These are phyloP conservation scores for Akanthomyces muscarius DNA, from an alignment of 2,329 filamentous ascomycete genomes.

Conservation along the genomic window DNA sequence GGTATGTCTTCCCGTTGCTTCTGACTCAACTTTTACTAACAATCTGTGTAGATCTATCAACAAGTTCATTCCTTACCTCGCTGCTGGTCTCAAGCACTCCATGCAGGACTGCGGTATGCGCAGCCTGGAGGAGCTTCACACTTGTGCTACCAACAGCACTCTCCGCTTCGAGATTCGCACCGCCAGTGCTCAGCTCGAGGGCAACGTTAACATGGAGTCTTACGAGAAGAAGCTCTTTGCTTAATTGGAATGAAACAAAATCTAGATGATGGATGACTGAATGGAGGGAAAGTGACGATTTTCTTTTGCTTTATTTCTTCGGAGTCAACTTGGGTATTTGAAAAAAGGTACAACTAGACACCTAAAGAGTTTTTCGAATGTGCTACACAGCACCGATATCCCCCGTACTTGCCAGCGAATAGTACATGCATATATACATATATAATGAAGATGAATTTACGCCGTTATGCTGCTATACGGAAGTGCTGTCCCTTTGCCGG, in stretches of 20 bases:
- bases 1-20: slow-evolving; percentile 36
- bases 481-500: slow-evolving; percentile 14
- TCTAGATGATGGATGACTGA: slow-evolving; percentile 8
- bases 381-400: slow-evolving; percentile 15
- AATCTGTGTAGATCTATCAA: slow-evolving; percentile 62
- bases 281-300: slow-evolving; percentile 7
- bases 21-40: slow-evolving; percentile 28
- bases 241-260: slow-evolving; percentile 41
- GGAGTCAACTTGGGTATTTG: slow-evolving; percentile 15
- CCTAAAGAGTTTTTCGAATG: slow-evolving; percentile 15
- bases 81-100: slow-evolving; percentile 94
- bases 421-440: slow-evolving; percentile 13
- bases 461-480: slow-evolving; percentile 16
- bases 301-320: slow-evolving; percentile 1
- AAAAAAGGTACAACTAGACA: slow-evolving; percentile 15
- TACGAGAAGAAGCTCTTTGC: slow-evolving; percentile 99
- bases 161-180: slow-evolving; percentile 93
- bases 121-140: slow-evolving; percentile 73
- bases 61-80: slow-evolving; percentile 94
- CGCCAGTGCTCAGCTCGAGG: slow-evolving; percentile 91
- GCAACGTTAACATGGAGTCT: slow-evolving; percentile 96
- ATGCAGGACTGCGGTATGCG: slow-evolving; percentile 90
- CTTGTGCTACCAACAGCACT: slow-evolving; percentile 66
- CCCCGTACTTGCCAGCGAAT: slow-evolving; percentile 19
- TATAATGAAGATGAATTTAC: slow-evolving; percentile 12